These are phyloP conservation scores for Plasmodium blacklocki DNA, from an alignment of 169 alveolate genomes.

Conservation along the genomic window DNA sequence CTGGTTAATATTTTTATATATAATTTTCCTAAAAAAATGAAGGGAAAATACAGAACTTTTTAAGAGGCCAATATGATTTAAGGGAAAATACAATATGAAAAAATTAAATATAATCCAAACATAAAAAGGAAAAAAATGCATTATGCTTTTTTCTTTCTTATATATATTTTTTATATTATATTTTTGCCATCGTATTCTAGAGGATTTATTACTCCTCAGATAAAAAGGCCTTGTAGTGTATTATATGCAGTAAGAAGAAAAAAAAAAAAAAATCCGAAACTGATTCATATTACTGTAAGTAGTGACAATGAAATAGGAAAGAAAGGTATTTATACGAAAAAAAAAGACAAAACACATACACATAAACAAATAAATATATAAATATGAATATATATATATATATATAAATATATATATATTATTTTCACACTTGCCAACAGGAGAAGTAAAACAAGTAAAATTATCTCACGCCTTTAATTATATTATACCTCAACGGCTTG, in stretches of 20 bases:
- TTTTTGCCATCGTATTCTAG: background rate
- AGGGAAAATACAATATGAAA: background rate
- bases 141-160: conserved; percentile 15
- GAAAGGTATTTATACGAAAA: conserved; percentile 35
- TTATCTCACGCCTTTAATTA: conserved; percentile 75
- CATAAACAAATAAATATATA: background rate
- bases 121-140: conserved; percentile 54
- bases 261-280: conserved; percentile 53
- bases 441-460: conserved; percentile 73
- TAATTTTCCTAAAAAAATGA: too few species aligned
- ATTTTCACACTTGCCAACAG: background rate
- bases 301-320: conserved; percentile 77
- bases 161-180: conserved; percentile 13
- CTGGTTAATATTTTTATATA: too few species aligned
- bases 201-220: conserved; percentile 38
- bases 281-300: conserved; percentile 66
- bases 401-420: background rate
- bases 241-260: conserved; percentile 64
- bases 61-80: background rate
- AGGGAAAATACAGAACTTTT: too few species aligned
- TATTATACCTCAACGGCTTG: conserved; percentile 73
- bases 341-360: background rate
- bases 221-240: conserved; percentile 11
- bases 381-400: background rate
- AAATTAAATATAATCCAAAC: background rate